A percentile compares a stretch with the other conserved stretches of the same genome.
Evolutionary conservation across 2,329 filamentous ascomycete species (phyloP).

Genomic region (Fusarium sp.): DNA sequence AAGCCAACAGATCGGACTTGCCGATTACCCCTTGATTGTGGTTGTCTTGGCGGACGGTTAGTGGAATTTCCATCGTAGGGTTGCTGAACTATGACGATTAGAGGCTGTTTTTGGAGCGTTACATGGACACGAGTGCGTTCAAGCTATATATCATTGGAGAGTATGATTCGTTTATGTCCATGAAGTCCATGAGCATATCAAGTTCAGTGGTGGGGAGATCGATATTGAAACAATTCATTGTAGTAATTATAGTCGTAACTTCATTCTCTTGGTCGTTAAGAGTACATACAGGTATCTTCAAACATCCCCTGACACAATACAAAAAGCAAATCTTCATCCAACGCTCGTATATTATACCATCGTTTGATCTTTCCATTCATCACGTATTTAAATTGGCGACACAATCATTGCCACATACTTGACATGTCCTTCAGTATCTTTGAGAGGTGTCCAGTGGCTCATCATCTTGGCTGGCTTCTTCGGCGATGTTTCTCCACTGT

Average conservation of each 20-base stretch:
- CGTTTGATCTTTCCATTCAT: not conserved
- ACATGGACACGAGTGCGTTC: rapidly evolving
- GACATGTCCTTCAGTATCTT: slow-evolving; percentile 38
- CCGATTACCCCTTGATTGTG: not conserved
- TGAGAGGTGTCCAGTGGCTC: slow-evolving; percentile 46
- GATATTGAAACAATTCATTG: not conserved
- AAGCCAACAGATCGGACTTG: not conserved
- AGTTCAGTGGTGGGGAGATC: not conserved
- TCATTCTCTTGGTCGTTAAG: slow-evolving; percentile 35
- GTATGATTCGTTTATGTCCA: rapidly evolving
- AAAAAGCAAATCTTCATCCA: not conserved
- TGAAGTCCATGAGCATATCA: not conserved
- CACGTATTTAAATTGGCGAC: slow-evolving; percentile 20
- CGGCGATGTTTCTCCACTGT: slow-evolving; percentile 21
- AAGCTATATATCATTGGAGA: not conserved
- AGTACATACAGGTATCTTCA: slow-evolving; percentile 27
- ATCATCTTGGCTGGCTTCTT: slow-evolving; percentile 42
- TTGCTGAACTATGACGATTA: not conserved
- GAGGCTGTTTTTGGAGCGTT: not conserved
- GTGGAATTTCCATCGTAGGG: not conserved
- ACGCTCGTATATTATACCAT: slow-evolving; percentile 2
- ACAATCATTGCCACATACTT: slow-evolving; percentile 42
- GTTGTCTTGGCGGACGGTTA: not conserved
- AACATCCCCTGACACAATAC: slow-evolving; percentile 13
- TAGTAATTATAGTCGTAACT: slow-evolving; percentile 23